phyloP scores from a whole-genome alignment of 2,329 filamentous ascomycete species.

The Canariomyces notabilis region DNA sequence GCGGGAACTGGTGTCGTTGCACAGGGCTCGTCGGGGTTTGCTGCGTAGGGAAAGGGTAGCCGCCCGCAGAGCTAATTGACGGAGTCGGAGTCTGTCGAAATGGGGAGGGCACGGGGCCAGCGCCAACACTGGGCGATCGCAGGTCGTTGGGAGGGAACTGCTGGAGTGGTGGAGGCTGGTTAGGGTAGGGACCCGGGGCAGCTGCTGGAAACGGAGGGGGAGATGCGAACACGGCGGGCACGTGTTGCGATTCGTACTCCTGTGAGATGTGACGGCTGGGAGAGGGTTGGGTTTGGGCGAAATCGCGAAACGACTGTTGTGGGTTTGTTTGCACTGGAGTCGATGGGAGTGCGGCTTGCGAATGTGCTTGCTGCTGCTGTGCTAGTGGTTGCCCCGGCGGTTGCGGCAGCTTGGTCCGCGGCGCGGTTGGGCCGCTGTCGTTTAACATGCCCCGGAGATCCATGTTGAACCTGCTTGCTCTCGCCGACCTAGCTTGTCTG shows the following conservation, averaged over 20 bases:
- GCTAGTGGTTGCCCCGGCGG: conserved; percentile 14
- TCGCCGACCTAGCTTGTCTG: background rate
- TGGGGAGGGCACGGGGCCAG: conserved; percentile 42
- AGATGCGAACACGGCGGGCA: conserved; percentile 34
- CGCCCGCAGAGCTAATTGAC: conserved; percentile 37
- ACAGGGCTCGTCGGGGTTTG: conserved; percentile 45
- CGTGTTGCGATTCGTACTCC: conserved; percentile 38
- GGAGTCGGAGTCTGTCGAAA: conserved; percentile 48
- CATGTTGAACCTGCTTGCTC: conserved; percentile 31
- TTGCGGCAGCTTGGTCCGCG: conserved; percentile 26
- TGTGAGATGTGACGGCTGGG: conserved; percentile 42
- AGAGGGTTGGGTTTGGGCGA: conserved; percentile 44
- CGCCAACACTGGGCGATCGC: conserved; percentile 45
- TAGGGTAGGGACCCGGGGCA: conserved; percentile 37
- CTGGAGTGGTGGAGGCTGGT: conserved; percentile 42
- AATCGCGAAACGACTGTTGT: conserved; percentile 48
- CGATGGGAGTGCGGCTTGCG: conserved; percentile 24
- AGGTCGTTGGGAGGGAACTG: conserved; percentile 41
- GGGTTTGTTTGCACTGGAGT: conserved; percentile 22
- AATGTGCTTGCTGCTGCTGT: conserved; percentile 27
- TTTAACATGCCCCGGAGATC: conserved; percentile 53
- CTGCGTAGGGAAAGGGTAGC: conserved; percentile 48
- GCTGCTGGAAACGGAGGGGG: conserved; percentile 36
- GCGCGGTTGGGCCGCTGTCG: conserved; percentile 39
- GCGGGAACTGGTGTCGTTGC: conserved; percentile 49